Base-by-base conservation (phyloP, 495 filamentous ascomycete genomes). In the Aspergillus homomorphus region DNA sequence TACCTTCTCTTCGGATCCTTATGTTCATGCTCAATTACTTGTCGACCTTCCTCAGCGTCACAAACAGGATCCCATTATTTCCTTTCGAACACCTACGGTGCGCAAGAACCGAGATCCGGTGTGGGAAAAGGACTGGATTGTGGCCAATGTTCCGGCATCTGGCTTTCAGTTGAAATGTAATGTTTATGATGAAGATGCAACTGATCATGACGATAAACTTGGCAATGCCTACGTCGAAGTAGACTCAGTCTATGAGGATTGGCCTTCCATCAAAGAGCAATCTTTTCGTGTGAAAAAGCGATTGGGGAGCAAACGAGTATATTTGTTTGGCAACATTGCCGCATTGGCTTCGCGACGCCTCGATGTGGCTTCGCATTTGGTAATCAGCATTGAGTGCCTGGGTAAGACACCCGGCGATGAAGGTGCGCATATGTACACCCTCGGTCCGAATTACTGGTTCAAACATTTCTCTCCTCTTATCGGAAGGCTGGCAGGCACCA, bases 381-480 rank as follows among this genome's bases (percentile, higher is more conserved):
- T 84, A 20, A 59, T 96, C 49, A 91, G 88, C 53, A 81, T 91
- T 4, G 79, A 90, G 59, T 80, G 88, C 10, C 72, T 96, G 6
- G 91, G 89, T n/a, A 82, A 78, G 62, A 92, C 89, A 1, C 73
- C 80, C 0, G 84, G 87, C 41, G 79, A 81, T 18, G 82, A 90
- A n/a, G 83, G 90, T 28, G 90, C 86, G 1, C 82, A 89, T 30
- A 79, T 89, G 68, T 96, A 90, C 69, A 95, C 90, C 0, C 69
- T 90, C 23, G 90, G 87, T 0, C 85, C 86, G 28, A 87, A 87
- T 48, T 82, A 77, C 42, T 98, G 88, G 85, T 85, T 86, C 53
- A 88, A 88, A 64, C 93, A 98, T 67, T 89, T 87, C 65, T 92
- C 89, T 3, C 92, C 93, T 16, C 82, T 97, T 75, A 90, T 97